Base-by-base conservation (phyloP, 1,284 basidiomycete genomes). In the Sporisorium graminicola region DNA sequence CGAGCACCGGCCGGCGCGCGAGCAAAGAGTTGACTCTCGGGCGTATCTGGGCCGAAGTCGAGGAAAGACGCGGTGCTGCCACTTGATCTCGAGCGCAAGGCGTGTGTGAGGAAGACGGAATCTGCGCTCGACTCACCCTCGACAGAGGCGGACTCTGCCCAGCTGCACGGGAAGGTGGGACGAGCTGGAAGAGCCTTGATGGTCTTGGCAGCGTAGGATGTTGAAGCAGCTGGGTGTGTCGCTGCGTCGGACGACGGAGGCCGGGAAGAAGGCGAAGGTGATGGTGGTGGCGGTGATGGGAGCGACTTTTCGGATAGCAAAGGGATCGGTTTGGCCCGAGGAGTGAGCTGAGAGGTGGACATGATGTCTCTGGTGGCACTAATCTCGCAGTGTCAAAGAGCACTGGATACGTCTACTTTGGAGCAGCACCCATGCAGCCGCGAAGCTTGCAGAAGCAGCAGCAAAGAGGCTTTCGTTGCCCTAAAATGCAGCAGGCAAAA, bases 341-440 rank as follows among this genome's bases (percentile, higher is more conserved):
- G 72, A 27, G 72, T 74, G 27, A 68, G 46, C 51, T 74, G 72
- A 12, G 66, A 65, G 27, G 66, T 62, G n/a, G 65, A 69, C 72
- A 68, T 74, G 58, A 33, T 53, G 65, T 47, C 27, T 55, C 18
- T 24, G 12, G 24, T 12, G 27, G 44, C 31, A 35, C 27, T 29
- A 5, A 40, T 16, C 40, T n/a, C 8, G 40, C 3, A 40, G 24
- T 49, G 47, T 9, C 37, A 40, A n/a, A 40, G 37, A 37, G 35
- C 14, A 13, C 29, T 31, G 3, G 35, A 35, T 35, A 18, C 18
- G 37, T 3, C 6, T 5, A 43, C 40, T 43, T 43, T 20, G n/a
- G 16, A 43, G 8, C 3, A 9, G 40, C 40, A 29, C 49, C 18
- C n/a, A 50, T 31, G 49, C 29, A 49, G 27, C 47, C 16, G 37